Evolutionary conservation across 805 yeast species (phyloP).

Genomic region (Saturnispora kantuleensis): DNA sequence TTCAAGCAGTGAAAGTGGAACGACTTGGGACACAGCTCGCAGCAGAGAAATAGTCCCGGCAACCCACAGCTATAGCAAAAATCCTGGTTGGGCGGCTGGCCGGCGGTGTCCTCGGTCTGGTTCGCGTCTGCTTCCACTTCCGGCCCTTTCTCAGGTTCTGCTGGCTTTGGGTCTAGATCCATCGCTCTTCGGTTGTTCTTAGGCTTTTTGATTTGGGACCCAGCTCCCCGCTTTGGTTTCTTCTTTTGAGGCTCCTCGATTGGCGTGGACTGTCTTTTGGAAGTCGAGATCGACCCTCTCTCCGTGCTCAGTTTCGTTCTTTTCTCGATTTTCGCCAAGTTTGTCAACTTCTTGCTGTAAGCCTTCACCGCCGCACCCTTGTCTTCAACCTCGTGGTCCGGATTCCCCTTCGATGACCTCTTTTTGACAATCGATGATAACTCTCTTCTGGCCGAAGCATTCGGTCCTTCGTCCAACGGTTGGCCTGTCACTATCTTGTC

Average conservation of each 20-base stretch:
- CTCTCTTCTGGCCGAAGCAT: constrained; percentile 45
- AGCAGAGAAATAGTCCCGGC: constrained; percentile 81
- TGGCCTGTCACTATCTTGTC: constrained; percentile 62
- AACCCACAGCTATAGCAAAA: constrained; percentile 88
- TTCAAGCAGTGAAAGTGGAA: constrained; percentile 88
- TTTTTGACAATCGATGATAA: constrained; percentile 20
- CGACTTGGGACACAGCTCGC: constrained; percentile 87
- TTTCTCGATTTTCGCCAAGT: constrained; percentile 4
- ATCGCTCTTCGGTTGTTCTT: constrained; percentile 11
- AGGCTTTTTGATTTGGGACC: constrained; percentile 11
- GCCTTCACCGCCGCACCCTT: constrained; percentile 10
- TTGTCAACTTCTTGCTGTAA: constrained; percentile 18
- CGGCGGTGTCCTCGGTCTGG: constrained; percentile 12
- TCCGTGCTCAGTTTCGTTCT: constrained; percentile 12
- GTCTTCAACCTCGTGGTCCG: constrained; percentile 7
- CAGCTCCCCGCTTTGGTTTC: neutral
- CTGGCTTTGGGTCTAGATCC: neutral
- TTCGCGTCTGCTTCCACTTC: constrained; percentile 7
- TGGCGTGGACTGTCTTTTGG: neutral
- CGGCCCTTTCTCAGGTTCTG: neutral
- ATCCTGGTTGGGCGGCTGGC: constrained; percentile 52
- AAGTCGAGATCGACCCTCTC: constrained; percentile 3
- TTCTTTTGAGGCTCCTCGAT: neutral
- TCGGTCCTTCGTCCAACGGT: constrained; percentile 63
- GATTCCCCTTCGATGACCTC: neutral